These are phyloP conservation scores for Phytophthora pseudosyringae DNA, from an alignment of 352 stramenopile species.

Conservation along the genomic window DNA sequence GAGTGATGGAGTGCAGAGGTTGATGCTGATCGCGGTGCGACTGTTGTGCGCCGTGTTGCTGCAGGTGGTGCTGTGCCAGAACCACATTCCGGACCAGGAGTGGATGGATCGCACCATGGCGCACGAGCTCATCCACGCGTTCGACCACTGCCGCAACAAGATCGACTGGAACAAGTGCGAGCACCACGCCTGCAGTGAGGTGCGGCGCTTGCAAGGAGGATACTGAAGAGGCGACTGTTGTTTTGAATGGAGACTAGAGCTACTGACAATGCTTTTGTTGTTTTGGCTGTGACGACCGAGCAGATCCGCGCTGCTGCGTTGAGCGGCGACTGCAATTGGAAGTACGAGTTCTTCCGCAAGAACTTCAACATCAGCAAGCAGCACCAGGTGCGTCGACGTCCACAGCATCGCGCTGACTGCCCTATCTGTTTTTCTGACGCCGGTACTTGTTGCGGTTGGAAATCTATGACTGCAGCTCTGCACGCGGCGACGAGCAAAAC, in stretches of 20 bases:
- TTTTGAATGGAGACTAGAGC: background rate
- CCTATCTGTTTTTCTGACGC: conserved; percentile 2
- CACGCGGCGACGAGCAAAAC: conserved; percentile 87
- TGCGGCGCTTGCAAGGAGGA: conserved; percentile 19
- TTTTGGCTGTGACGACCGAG: background rate
- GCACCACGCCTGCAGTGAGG: conserved; percentile 93
- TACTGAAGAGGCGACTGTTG: background rate
- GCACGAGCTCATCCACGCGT: conserved; percentile 95
- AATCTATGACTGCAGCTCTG: conserved; percentile 60
- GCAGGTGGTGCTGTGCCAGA: conserved; percentile 88
- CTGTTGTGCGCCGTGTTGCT: conserved; percentile 5
- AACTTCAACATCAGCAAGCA: conserved; percentile 92
- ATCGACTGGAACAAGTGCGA: conserved; percentile 94
- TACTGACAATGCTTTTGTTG: background rate
- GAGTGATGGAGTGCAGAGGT: background rate
- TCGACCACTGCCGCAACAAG: conserved; percentile 93
- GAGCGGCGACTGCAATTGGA: conserved; percentile 92
- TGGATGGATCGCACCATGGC: conserved; percentile 93
- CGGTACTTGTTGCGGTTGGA: background rate
- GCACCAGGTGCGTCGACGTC: conserved; percentile 67
- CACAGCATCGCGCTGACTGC: background rate
- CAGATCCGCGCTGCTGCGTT: conserved; percentile 77
- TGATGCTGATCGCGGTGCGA: conserved; percentile 1
- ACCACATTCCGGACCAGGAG: conserved; percentile 91
- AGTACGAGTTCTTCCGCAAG: conserved; percentile 92